Evolutionary conservation across 1,139 yeast genomes (phyloP).

Genomic region (Arxiozyma bovina): DNA sequence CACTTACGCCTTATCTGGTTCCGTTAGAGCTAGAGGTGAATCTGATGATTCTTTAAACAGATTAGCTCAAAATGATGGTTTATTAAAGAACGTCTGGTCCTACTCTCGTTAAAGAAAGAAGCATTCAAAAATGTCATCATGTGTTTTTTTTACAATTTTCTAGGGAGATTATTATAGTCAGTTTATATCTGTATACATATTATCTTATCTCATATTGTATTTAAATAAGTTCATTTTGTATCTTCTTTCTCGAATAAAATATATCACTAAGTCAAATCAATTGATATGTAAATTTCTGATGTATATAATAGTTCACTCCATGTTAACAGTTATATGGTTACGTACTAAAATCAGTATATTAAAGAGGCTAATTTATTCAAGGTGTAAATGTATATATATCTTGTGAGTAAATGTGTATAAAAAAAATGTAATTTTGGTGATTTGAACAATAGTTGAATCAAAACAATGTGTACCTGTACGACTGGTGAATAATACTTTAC

Average conservation of each 20-base stretch:
- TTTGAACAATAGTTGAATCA: neutral
- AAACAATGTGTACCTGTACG: no score
- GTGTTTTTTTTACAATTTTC: neutral
- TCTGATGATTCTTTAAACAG: constrained; percentile 99
- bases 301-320: neutral
- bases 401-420: neutral
- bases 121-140: neutral
- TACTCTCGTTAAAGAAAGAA: constrained; percentile 78
- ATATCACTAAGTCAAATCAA: neutral
- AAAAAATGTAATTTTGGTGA: neutral
- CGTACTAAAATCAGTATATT: neutral
- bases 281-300: neutral
- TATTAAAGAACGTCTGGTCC: constrained; percentile 96
- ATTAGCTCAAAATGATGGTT: constrained; percentile 98
- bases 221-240: neutral
- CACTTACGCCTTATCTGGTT: constrained; percentile 96
- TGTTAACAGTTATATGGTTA: neutral
- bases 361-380: neutral
- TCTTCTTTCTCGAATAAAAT: neutral
- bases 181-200: neutral
- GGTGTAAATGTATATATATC: no score
- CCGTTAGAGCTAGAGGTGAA: constrained; percentile 87
- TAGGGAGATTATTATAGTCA: neutral
- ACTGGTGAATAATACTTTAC: neutral
- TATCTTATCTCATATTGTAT: neutral